Evolutionary conservation across 2,329 filamentous ascomycete species (phyloP).

Genomic region (Hymenoscyphus infarciens): DNA sequence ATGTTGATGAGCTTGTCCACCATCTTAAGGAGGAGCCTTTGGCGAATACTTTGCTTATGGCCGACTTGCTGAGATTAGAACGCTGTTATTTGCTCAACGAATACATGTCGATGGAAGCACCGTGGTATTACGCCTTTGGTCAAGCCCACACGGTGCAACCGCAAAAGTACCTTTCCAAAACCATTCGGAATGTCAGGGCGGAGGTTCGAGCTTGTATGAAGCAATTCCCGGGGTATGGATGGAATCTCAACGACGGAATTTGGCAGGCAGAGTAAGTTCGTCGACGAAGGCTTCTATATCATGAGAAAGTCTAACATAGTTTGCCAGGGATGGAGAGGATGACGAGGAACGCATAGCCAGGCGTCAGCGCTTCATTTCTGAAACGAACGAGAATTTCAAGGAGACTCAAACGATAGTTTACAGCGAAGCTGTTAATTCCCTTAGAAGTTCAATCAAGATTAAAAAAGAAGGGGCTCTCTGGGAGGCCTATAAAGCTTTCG

Average conservation of each 20-base stretch:
- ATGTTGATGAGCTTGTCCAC: background rate
- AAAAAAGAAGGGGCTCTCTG: background rate
- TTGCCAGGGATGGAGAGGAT: too few species aligned
- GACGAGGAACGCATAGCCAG: too few species aligned
- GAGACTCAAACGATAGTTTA: background rate
- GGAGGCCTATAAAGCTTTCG: background rate
- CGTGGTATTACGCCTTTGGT: background rate
- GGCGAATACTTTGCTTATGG: background rate
- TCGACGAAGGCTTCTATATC: too few species aligned
- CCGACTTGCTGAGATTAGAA: background rate
- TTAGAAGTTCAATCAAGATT: background rate
- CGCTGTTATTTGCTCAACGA: background rate
- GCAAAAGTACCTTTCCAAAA: too few species aligned
- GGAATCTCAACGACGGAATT: too few species aligned
- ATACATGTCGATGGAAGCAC: background rate
- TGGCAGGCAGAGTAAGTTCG: too few species aligned
- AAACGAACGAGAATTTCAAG: background rate
- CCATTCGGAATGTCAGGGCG: too few species aligned
- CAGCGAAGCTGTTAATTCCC: background rate
- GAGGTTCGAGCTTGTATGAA: too few species aligned
- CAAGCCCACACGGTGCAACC: too few species aligned
- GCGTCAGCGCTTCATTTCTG: too few species aligned
- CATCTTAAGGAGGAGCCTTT: background rate
- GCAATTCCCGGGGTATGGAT: too few species aligned
- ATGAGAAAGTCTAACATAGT: too few species aligned